phyloP scores from a whole-genome alignment of 495 filamentous ascomycete genomes.

The Penicillium silybi region DNA sequence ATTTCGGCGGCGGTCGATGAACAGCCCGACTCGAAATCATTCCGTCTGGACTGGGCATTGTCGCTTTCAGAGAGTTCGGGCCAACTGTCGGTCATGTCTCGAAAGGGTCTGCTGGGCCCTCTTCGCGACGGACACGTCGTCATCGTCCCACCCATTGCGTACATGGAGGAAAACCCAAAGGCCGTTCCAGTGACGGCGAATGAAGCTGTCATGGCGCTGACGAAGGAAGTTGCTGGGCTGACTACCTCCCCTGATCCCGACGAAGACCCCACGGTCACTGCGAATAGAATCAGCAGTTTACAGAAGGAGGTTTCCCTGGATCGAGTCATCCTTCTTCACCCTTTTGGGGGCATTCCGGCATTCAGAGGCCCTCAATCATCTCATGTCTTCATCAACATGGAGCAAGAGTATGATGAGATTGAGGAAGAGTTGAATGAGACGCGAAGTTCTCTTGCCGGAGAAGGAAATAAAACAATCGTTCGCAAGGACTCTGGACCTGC shows the following conservation, averaged over 20 bases:
- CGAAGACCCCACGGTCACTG: constrained; percentile 41
- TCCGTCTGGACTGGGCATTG: constrained; percentile 65
- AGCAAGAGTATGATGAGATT: constrained; percentile 78
- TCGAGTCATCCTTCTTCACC: constrained; percentile 85
- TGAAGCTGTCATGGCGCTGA: constrained; percentile 67
- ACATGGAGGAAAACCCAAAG: constrained; percentile 54
- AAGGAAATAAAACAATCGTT: not conserved
- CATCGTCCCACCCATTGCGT: constrained; percentile 68
- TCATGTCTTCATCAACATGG: constrained; percentile 91
- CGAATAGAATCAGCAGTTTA: constrained; percentile 40
- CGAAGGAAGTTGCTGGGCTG: constrained; percentile 65
- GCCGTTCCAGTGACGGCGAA: constrained; percentile 55
- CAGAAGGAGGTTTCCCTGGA: constrained; percentile 66
- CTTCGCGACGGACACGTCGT: constrained; percentile 75
- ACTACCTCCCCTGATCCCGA: constrained; percentile 38
- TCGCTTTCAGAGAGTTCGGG: constrained; percentile 32
- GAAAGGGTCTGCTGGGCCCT: constrained; percentile 61
- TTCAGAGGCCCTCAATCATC: constrained; percentile 60
- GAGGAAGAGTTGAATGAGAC: constrained; percentile 50
- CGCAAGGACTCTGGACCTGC: constrained; percentile 4
- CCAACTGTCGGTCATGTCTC: constrained; percentile 46
- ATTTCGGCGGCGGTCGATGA: constrained; percentile 68
- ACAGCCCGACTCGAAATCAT: constrained; percentile 59
- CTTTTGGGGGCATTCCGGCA: constrained; percentile 79
- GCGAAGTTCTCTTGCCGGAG: constrained; percentile 12